Percentiles rank a stretch among this genome's conserved stretches.
Conservation (phyloP, 768 basidiomycete species). For the Hericium coralloides region DNA sequence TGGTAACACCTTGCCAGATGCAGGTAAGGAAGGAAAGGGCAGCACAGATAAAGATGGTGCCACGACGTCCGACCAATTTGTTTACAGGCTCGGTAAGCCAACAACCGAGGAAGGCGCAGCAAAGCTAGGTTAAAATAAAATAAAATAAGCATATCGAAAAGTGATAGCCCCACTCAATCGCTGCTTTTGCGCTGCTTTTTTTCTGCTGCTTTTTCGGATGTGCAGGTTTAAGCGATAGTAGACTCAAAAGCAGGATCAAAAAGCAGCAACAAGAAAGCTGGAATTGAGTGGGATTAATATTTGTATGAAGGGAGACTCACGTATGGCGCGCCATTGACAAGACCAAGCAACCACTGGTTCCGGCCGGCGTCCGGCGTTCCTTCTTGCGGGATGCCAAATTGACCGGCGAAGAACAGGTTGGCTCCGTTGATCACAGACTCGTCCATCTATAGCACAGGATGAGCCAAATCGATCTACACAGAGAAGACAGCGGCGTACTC, state of each 20-base stretch:
- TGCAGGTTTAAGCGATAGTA: no score
- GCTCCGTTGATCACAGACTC: slow-evolving; percentile 52
- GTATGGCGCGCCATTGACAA: slow-evolving; percentile 62
- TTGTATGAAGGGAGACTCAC: slow-evolving; percentile 27
- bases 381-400: slow-evolving; percentile 42
- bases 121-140: slow-evolving; percentile 25
- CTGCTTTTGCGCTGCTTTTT: no score
- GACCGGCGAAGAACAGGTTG: slow-evolving; percentile 44
- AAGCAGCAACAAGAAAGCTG: no score
- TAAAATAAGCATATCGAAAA: not conserved
- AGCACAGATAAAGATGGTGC: slow-evolving; percentile 43
- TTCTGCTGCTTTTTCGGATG: no score
- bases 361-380: slow-evolving; percentile 18
- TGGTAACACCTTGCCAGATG: slow-evolving; percentile 46
- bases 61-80: slow-evolving; percentile 40
- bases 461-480: slow-evolving; percentile 12
- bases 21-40: slow-evolving; percentile 35
- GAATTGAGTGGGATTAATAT: slow-evolving; percentile 7
- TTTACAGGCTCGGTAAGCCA: slow-evolving; percentile 74
- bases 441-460: slow-evolving; percentile 28
- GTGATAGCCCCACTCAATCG: no score
- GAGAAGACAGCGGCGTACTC: slow-evolving; percentile 19
- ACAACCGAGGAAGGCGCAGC: slow-evolving; percentile 44
- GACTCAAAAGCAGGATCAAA: no score
- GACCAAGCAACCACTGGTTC: slow-evolving; percentile 69